Conservation (phyloP, 495 filamentous ascomycete species). For the Penicillium bovifimosum region DNA sequence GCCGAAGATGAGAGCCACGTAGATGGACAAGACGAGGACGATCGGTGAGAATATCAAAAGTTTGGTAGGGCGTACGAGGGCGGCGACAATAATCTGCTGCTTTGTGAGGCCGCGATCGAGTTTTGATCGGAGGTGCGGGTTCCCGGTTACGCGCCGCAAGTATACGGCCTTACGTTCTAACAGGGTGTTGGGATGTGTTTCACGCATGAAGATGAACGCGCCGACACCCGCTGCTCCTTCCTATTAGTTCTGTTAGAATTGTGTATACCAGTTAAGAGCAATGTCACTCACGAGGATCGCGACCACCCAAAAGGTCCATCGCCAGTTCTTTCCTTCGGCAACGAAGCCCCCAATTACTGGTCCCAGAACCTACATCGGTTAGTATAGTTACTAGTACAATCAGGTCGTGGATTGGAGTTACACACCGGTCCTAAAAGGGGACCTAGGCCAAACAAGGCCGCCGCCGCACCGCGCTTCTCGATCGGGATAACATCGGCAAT, state of each 20-base stretch:
- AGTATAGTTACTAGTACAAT: too few relatives aligned
- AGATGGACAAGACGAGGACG: conserved; percentile 51
- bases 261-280: neutral
- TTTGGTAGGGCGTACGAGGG: conserved; percentile 2
- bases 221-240: neutral
- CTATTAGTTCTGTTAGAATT: neutral
- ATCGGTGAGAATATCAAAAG: conserved; percentile 51
- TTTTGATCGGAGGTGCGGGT: neutral
- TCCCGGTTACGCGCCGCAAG: neutral
- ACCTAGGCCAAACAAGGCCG: neutral
- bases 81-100: conserved; percentile 2
- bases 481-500: neutral
- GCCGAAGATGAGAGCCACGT: conserved; percentile 55
- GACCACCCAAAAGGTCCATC: neutral
- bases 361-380: neutral
- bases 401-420: neutral
- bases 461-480: neutral
- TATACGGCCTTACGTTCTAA: neutral
- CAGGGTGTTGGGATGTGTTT: conserved; percentile 1
- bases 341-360: neutral
- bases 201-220: conserved; percentile 1
- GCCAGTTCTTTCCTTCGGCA: neutral
- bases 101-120: neutral
- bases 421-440: neutral
- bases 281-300: neutral